Evolutionary conservation across 1,284 basidiomycete species (phyloP).

Genomic region (Phellinidium pouzarii): DNA sequence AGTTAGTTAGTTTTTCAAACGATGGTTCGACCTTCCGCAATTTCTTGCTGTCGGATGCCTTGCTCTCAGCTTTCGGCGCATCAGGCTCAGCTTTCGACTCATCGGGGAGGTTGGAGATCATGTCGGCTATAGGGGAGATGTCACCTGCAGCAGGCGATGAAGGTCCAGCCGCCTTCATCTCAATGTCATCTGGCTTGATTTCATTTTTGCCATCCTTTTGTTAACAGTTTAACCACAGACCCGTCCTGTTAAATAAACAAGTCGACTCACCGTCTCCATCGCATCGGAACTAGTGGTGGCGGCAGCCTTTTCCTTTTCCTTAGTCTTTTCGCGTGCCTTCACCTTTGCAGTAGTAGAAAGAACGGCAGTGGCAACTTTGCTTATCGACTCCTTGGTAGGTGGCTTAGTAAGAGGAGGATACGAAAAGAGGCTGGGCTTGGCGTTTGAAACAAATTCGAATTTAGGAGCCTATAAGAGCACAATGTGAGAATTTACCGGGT

Average conservation of each 20-base stretch:
- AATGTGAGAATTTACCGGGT: no score
- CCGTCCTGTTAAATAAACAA: constrained; percentile 4
- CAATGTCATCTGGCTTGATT: constrained; percentile 57
- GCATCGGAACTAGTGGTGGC: constrained; percentile 56
- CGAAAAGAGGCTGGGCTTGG: constrained; percentile 81
- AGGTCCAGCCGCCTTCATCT: constrained; percentile 64
- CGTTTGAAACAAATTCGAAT: constrained; percentile 86
- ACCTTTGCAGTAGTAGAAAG: constrained; percentile 93
- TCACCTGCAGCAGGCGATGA: constrained; percentile 37
- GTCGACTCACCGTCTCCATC: constrained; percentile 71
- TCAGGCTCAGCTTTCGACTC: constrained; percentile 31
- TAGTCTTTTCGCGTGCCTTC: constrained; percentile 82
- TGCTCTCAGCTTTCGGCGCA: constrained; percentile 27
- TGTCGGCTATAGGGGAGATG: constrained; percentile 48
- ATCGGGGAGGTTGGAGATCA: constrained; percentile 42
- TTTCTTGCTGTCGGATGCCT: constrained; percentile 29
- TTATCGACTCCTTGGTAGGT: constrained; percentile 83
- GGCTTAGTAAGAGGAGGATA: constrained; percentile 83
- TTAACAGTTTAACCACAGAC: constrained; percentile 30
- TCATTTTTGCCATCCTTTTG: constrained; percentile 55
- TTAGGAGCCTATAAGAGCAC: constrained; percentile 64
- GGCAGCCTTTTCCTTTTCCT: constrained; percentile 63
- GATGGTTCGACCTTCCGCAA: constrained; percentile 66
- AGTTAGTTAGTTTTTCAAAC: constrained; percentile 78
- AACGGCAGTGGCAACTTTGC: constrained; percentile 88